phyloP scores from a whole-genome alignment of 2,329 filamentous ascomycete species.

The Fonsecaea nubica region DNA sequence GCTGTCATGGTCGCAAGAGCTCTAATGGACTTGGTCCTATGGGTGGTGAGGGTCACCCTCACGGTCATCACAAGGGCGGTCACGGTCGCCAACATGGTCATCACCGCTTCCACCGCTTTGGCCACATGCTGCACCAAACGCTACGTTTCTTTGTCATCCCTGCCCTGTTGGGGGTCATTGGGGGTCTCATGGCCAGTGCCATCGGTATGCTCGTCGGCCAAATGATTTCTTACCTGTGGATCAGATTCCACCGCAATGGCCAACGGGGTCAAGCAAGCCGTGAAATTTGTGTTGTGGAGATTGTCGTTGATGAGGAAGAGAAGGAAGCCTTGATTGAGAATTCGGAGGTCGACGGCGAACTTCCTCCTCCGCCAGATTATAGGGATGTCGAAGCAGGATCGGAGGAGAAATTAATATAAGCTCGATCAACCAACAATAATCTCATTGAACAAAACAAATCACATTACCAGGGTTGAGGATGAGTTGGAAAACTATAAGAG shows the following conservation, averaged over 20 bases:
- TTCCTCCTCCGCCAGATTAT: constrained; percentile 49
- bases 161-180: constrained; percentile 53
- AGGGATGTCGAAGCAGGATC: constrained; percentile 39
- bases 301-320: constrained; percentile 42
- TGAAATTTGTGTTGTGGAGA: constrained; percentile 45
- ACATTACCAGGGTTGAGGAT: not conserved
- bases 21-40: constrained; percentile 16
- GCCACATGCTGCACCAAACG: constrained; percentile 49
- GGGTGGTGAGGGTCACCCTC: constrained; percentile 27
- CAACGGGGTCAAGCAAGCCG: constrained; percentile 42
- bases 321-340: constrained; percentile 50
- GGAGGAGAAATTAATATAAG: constrained; percentile 40
- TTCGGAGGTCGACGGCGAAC: constrained; percentile 36
- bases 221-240: constrained; percentile 54
- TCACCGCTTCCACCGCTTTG: constrained; percentile 39
- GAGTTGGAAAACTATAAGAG: not conserved
- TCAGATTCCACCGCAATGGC: constrained; percentile 43
- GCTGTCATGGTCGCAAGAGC: constrained; percentile 22
- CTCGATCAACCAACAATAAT: not conserved
- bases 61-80: constrained; percentile 31
- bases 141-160: constrained; percentile 55
- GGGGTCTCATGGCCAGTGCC: constrained; percentile 53
- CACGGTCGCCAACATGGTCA: constrained; percentile 44
- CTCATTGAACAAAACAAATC: not conserved
- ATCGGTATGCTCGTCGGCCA: constrained; percentile 58